Evolutionary conservation across 331 rosid species (phyloP).

Genomic region (Acacia pycnantha): DNA sequence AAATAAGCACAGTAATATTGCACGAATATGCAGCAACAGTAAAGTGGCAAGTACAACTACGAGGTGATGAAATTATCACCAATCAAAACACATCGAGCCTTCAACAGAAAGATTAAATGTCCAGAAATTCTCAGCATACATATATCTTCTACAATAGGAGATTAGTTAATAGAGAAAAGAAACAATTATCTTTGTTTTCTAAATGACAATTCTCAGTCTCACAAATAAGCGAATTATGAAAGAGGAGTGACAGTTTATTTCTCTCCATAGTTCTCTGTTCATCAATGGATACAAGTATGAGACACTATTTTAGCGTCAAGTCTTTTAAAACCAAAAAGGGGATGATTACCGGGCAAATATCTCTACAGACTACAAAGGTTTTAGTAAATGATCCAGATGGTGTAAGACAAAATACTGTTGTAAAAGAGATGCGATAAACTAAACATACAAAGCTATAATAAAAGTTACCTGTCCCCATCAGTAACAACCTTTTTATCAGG

Average conservation of each 20-base stretch:
- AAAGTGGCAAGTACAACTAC: constrained; percentile 1
- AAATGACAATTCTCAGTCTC: neutral
- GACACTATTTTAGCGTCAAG: constrained; percentile 13
- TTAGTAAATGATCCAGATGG: constrained; percentile 6
- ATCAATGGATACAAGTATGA: neutral
- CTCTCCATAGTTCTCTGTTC: constrained; percentile 1
- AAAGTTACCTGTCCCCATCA: constrained; percentile 72
- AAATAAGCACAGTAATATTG: neutral
- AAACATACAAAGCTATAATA: neutral
- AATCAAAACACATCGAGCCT: constrained; percentile 11
- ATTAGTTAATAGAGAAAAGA: constrained; percentile 6
- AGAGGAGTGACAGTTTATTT: neutral
- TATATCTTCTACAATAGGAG: constrained; percentile 11
- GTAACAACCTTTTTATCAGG: constrained; percentile 60
- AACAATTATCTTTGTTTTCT: neutral
- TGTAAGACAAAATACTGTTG: neutral
- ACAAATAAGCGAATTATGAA: neutral
- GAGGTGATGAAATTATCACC: constrained; percentile 17
- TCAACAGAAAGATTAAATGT: constrained; percentile 18
- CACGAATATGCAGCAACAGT: constrained; percentile 25
- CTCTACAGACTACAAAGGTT: neutral
- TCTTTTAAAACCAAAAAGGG: neutral
- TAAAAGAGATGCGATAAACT: neutral
- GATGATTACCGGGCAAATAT: constrained; percentile 7
- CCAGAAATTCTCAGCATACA: constrained; percentile 19